Evolutionary conservation across 2,329 filamentous ascomycete genomes (phyloP).

Genomic region (Aureobasidium sp.): DNA sequence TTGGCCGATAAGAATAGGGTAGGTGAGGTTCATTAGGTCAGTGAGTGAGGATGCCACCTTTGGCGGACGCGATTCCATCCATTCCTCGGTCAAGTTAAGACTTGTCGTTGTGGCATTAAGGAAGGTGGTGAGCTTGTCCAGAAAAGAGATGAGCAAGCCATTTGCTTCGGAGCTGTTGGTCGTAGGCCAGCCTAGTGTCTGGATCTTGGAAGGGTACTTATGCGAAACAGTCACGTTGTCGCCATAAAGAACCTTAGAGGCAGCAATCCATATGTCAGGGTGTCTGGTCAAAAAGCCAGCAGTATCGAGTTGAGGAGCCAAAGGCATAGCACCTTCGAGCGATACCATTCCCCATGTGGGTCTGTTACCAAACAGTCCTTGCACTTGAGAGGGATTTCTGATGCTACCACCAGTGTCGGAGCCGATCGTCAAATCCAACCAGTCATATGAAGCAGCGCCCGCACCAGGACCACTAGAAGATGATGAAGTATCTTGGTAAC

Average conservation of each 20-base stretch:
- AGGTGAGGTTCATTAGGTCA: constrained; percentile 48
- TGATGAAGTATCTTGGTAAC: constrained; percentile 51
- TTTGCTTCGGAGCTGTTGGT: constrained; percentile 40
- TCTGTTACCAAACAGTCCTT: constrained; percentile 58
- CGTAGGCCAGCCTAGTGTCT: constrained; percentile 48
- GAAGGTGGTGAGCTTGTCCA: constrained; percentile 48
- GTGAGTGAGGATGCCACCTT: constrained; percentile 35
- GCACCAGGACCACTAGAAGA: constrained; percentile 55
- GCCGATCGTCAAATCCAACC: constrained; percentile 57
- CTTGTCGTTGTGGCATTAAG: constrained; percentile 42
- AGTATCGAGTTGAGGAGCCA: constrained; percentile 54
- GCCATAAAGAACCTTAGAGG: constrained; percentile 50
- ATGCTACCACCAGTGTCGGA: constrained; percentile 58
- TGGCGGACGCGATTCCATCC: constrained; percentile 37
- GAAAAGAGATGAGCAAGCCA: constrained; percentile 46
- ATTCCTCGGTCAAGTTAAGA: constrained; percentile 42
- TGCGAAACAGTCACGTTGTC: constrained; percentile 48
- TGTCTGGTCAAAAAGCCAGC: constrained; percentile 53
- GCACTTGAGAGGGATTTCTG: constrained; percentile 51
- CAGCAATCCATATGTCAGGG: constrained; percentile 47
- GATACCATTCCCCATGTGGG: constrained; percentile 53
- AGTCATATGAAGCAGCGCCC: constrained; percentile 49
- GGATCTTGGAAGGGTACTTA: constrained; percentile 47
- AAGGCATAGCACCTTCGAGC: constrained; percentile 55
- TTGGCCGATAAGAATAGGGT: constrained; percentile 53